Evolutionary conservation across 495 filamentous ascomycete genomes (phyloP), one percentile per base, ranked within the genome.

Genomic region (Podospora appendiculata): DNA sequence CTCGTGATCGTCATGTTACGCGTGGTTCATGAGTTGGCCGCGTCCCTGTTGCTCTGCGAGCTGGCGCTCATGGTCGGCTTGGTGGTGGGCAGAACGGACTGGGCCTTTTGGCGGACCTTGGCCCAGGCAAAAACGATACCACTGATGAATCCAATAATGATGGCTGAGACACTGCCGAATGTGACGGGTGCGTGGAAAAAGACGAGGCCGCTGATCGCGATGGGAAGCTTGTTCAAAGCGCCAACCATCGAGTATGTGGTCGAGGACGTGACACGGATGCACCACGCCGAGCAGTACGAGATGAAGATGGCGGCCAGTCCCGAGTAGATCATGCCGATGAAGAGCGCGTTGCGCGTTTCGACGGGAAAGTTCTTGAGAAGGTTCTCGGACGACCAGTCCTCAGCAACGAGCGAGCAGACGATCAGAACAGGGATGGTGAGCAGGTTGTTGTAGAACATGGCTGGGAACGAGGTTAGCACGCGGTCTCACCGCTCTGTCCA

Each of bases 381-480:
- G 75, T 99, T 99, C 45, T 76, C 75, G 38, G 82, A 72, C 9
- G 89, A 92, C 93, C 93, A 99, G 73, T 96, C 85, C 66, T 99
- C 93, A 53, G 87, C 75, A 54, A 95, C 61, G 48, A 95, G 72
- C 25, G 94, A 92, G 72, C 82, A 83, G 56, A 88, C 70, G 47
- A 96, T 66, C 32, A 99, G 82, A 58, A 97, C 86, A 47, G 93
- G 93, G 55, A 99, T 96, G 18, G 90, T 95, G 54, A 99, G 83
- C 42, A 99, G 81, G 70, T 99, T 99, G 82, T 99, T 99, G 78
- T 99, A 99, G 73, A 92, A 99, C 93, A 98, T 98, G 57, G 91
- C 92, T 97, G 58, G 32, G 50, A 18, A 45, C 12, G 2, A n/a
- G 5, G 57, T 65, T 46, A 61, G 56, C 45, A 38, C 1, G 19